A percentile compares a stretch with the other conserved stretches of the same genome.
Conservation (phyloP, 2,329 filamentous ascomycete genomes). For the Pseudocercospora fuligena region DNA sequence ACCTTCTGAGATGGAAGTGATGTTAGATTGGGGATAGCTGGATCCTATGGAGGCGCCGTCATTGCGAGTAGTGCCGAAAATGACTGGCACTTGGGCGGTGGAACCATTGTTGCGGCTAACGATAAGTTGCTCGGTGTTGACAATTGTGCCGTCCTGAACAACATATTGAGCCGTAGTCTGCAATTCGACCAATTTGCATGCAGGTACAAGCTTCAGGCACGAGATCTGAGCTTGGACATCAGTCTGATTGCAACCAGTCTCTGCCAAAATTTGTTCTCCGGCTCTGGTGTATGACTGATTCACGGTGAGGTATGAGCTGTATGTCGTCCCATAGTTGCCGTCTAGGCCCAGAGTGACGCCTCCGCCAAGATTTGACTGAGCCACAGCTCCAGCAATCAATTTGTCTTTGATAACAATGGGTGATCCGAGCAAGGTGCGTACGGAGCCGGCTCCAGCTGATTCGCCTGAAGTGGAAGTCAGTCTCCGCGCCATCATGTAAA, state of each 20-base stretch:
- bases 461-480: conserved; percentile 54
- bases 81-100: conserved; percentile 57
- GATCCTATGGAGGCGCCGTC: conserved; percentile 61
- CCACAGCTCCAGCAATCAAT: conserved; percentile 51
- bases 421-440: conserved; percentile 59
- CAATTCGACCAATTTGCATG: conserved; percentile 48
- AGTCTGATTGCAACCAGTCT: conserved; percentile 58
- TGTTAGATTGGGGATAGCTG: conserved; percentile 51
- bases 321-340: conserved; percentile 63
- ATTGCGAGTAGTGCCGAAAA: conserved; percentile 61
- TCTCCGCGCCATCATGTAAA: conserved; percentile 34
- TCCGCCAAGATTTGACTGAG: conserved; percentile 60
- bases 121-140: conserved; percentile 56
- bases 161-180: conserved; percentile 55
- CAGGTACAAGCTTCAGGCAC: conserved; percentile 57
- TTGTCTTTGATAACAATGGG: conserved; percentile 52
- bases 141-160: conserved; percentile 63
- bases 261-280: conserved; percentile 57
- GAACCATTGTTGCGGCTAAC: conserved; percentile 50
- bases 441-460: conserved; percentile 61
- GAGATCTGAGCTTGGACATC: conserved; percentile 54
- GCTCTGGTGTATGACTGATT: conserved; percentile 55
- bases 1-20: conserved; percentile 49
- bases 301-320: conserved; percentile 64
- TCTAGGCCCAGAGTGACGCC: conserved; percentile 61